Conservation (phyloP, 177 flowering plant species). For the Vitis hybrid region DNA sequence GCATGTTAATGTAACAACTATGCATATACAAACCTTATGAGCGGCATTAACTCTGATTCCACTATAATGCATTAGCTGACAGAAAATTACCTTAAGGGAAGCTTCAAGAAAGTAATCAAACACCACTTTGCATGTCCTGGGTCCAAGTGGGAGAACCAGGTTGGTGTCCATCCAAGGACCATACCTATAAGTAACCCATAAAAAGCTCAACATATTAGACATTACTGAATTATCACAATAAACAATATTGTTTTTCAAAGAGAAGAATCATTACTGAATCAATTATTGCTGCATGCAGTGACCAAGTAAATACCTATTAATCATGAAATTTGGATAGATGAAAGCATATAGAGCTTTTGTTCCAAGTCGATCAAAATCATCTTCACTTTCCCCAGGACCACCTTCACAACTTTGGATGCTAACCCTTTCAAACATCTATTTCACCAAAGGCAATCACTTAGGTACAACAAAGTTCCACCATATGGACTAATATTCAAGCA, state of each 20-base stretch:
- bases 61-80: background rate
- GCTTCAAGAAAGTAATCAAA: conserved; percentile 86
- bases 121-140: conserved; percentile 72
- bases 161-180: conserved; percentile 99
- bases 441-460: conserved; percentile 9
- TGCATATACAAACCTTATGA: no score
- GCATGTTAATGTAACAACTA: no score
- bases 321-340: conserved; percentile 92
- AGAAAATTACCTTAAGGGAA: conserved; percentile 49
- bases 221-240: background rate
- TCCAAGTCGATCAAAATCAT: conserved; percentile 72
- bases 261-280: background rate
- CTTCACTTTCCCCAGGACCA: conserved; percentile 26
- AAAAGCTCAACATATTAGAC: conserved; percentile 6
- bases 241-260: no score
- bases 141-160: conserved; percentile 83
- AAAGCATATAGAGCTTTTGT: conserved; percentile 84
- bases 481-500: background rate
- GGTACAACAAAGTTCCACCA: conserved; percentile 1
- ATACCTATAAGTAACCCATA: conserved; percentile 43
- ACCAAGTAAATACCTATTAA: conserved; percentile 58
- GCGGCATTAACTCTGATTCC: no score
- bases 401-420: conserved; percentile 80
- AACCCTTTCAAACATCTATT: conserved; percentile 71
- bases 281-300: background rate